Percentiles rank a stretch among this genome's conserved stretches.
Evolutionary conservation across 2,329 filamentous ascomycete genomes (phyloP).

Genomic region (Aspergillus eucalypticola): DNA sequence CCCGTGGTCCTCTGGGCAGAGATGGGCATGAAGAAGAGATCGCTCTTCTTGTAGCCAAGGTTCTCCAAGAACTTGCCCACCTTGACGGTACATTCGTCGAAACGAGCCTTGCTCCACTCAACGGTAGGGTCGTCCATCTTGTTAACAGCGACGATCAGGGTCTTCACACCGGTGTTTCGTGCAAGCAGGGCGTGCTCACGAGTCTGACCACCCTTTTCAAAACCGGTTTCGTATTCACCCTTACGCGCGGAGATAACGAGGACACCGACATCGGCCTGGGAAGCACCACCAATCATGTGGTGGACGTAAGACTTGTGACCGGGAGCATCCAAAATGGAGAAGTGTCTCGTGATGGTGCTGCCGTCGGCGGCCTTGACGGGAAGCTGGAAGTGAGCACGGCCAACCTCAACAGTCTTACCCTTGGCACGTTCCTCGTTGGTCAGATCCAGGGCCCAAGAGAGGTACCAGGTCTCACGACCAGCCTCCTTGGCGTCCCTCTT

Average conservation of each 20-base stretch:
- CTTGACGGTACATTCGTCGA: slow-evolving; percentile 90
- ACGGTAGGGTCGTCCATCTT: slow-evolving; percentile 99
- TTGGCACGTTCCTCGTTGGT: slow-evolving; percentile 95
- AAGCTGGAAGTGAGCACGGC: slow-evolving; percentile 93
- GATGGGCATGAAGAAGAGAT: slow-evolving; percentile 94
- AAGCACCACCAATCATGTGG: slow-evolving; percentile 95
- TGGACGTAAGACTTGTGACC: slow-evolving; percentile 98
- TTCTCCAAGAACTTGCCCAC: slow-evolving; percentile 84
- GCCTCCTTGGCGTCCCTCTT: slow-evolving; percentile 95
- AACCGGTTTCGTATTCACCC: slow-evolving; percentile 98
- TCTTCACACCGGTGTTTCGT: slow-evolving; percentile 97
- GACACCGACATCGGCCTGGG: slow-evolving; percentile 90
- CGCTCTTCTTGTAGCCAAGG: slow-evolving; percentile 92
- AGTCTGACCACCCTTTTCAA: slow-evolving; percentile 94
- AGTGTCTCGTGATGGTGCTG: slow-evolving; percentile 75
- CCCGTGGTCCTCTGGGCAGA: slow-evolving; percentile 83
- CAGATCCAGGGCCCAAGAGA: slow-evolving; percentile 96
- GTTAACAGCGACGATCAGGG: slow-evolving; percentile 91
- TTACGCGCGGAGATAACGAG: slow-evolving; percentile 95
- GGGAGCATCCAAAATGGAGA: slow-evolving; percentile 94
- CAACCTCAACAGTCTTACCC: slow-evolving; percentile 98
- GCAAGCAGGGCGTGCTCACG: slow-evolving; percentile 97
- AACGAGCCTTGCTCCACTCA: slow-evolving; percentile 90
- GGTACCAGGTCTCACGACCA: slow-evolving; percentile 96
- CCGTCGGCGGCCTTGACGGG: slow-evolving; percentile 38